Conservation (phyloP, 371 early-diverging fungal species). For the Blakeslea trispora region DNA sequence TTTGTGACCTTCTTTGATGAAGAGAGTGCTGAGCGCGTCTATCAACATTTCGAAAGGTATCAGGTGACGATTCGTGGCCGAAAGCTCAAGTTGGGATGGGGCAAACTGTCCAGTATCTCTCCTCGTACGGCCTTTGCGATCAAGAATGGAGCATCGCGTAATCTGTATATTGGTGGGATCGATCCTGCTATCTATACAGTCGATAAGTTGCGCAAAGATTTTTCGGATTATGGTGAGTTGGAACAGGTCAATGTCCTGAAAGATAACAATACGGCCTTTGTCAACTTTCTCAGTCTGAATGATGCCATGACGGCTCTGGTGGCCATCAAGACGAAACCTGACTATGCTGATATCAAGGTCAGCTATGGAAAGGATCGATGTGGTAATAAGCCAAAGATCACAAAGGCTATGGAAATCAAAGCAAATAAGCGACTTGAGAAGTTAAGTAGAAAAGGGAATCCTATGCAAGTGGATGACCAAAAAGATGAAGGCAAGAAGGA, state of each 20-base stretch:
- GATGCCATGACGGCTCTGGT: slow-evolving; percentile 70
- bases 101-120: slow-evolving; percentile 64
- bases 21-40: slow-evolving; percentile 63
- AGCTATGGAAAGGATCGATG: slow-evolving; percentile 88
- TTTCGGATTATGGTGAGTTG: slow-evolving; percentile 75
- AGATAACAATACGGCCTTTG: slow-evolving; percentile 82
- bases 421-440: not conserved
- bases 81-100: slow-evolving; percentile 79
- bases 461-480: too few relatives aligned
- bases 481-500: too few relatives aligned
- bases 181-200: slow-evolving; percentile 53
- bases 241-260: slow-evolving; percentile 73
- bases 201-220: slow-evolving; percentile 61
- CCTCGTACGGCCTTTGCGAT: slow-evolving; percentile 58
- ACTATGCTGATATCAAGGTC: slow-evolving; percentile 56
- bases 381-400: slow-evolving; percentile 35
- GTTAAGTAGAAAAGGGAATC: not conserved
- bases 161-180: slow-evolving; percentile 72
- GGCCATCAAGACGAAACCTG: slow-evolving; percentile 50
- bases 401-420: not conserved
- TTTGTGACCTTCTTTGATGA: slow-evolving; percentile 87
- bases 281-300: slow-evolving; percentile 71
- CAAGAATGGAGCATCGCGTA: slow-evolving; percentile 72
- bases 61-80: slow-evolving; percentile 68
- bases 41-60: slow-evolving; percentile 49